These are phyloP conservation scores for Pseudocercospora fijiensis DNA, from an alignment of 2,329 filamentous ascomycete species.

Conservation along the genomic window DNA sequence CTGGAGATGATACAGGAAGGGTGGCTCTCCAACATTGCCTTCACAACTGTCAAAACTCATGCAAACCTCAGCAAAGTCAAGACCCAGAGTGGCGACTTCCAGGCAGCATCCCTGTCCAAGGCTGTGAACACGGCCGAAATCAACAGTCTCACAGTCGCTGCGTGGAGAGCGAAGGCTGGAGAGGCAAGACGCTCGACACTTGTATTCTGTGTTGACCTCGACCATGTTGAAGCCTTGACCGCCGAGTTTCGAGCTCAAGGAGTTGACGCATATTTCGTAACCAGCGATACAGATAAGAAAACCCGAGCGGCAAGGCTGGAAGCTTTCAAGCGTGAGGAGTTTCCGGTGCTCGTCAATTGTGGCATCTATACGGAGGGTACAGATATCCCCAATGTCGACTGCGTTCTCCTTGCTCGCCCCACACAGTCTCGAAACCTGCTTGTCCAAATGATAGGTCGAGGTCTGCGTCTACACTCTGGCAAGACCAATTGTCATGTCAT, in stretches of 20 bases:
- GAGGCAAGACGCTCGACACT: conserved; percentile 73
- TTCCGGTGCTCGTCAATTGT: conserved; percentile 88
- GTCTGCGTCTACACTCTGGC: conserved; percentile 75
- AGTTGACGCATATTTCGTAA: conserved; percentile 83
- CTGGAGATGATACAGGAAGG: conserved; percentile 82
- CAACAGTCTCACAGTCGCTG: conserved; percentile 80
- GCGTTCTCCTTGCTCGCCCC: conserved; percentile 80
- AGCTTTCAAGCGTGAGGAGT: conserved; percentile 72
- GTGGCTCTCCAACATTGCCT: conserved; percentile 88
- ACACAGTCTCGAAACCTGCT: conserved; percentile 91
- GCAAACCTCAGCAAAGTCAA: conserved; percentile 68
- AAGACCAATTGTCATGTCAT: conserved; percentile 93
- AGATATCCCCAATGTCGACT: conserved; percentile 96
- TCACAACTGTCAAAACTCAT: conserved; percentile 84
- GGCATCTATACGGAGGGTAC: conserved; percentile 97
- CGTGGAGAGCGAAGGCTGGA: conserved; percentile 75
- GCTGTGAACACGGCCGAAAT: conserved; percentile 78
- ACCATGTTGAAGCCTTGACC: conserved; percentile 74
- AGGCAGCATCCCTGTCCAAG: conserved; percentile 70
- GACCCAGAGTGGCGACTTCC: conserved; percentile 71
- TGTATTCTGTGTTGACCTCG: conserved; percentile 89
- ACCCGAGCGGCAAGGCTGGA: conserved; percentile 69
- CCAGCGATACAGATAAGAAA: conserved; percentile 70
- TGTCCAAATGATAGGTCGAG: conserved; percentile 95
- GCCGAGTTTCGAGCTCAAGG: conserved; percentile 72